Percentiles rank a stretch among this genome's conserved stretches.
These are phyloP conservation scores for Neurospora cerealis DNA, from an alignment of 495 filamentous ascomycete genomes.

Conservation along the genomic window DNA sequence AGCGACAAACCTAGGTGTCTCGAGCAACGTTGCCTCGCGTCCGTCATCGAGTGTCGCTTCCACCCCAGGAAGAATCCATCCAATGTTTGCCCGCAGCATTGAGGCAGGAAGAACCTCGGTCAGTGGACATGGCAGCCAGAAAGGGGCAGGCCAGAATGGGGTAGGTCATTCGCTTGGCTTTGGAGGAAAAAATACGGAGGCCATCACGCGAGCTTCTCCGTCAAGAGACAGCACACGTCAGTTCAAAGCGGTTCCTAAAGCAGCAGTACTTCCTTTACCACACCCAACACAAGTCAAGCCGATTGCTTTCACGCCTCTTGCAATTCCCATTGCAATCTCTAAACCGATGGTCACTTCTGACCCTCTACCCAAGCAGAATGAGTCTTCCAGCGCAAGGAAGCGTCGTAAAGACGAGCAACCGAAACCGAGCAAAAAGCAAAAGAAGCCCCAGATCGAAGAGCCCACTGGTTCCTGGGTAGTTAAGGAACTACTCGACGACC, in stretches of 20 bases:
- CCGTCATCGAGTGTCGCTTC: neutral
- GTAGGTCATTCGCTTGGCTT: neutral
- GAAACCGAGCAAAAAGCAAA: conserved; percentile 2
- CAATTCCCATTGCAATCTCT: neutral
- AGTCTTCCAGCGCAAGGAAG: neutral
- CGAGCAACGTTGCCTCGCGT: neutral
- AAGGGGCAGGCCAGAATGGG: neutral
- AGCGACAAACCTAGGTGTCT: neutral
- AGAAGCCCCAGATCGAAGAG: conserved; percentile 1
- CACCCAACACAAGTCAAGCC: neutral
- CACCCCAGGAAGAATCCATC: neutral
- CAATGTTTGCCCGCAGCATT: neutral
- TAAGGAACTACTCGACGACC: conserved; percentile 27
- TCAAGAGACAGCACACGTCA: neutral
- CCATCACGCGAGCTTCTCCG: neutral
- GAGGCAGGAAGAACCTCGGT: neutral
- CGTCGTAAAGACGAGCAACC: neutral
- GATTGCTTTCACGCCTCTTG: neutral
- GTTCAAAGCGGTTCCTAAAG: neutral
- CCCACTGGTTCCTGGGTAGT: conserved; percentile 24
- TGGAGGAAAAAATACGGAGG: neutral
- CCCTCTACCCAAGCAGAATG: neutral
- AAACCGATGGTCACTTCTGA: neutral
- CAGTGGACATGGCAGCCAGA: neutral
- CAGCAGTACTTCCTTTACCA: neutral